Base-by-base conservation (phyloP, 1,284 basidiomycete genomes). In the Omphalotus olearius region DNA sequence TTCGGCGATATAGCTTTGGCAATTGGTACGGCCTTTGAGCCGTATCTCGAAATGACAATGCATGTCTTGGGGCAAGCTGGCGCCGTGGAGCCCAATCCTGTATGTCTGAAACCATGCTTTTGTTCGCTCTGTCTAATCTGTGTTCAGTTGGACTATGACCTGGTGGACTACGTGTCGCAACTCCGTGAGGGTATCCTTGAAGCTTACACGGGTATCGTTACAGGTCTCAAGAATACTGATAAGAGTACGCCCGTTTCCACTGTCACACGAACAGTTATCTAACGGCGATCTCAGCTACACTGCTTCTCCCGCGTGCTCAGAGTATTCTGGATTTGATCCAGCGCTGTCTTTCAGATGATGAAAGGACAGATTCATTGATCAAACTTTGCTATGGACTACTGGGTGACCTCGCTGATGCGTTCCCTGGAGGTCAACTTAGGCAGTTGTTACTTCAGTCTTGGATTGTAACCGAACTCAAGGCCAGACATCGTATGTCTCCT, bases 1-100 rank as follows among this genome's bases (percentile, higher is more conserved):
- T 99, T 99, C 64, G 97, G 97, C 35, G 96, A 99, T 66, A 90
- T 99, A 58, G 96, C 95, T 6, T 78, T 99, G 18, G 95, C 97
- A 1, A 88, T 98, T 57, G 93, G 93, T 1, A 72, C 82, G 7
- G 75, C 75, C 10, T 99, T 98, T 66, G 89, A 91, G 63, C 93
- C 93, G 1, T 99, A 90, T 69, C 76, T 98, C 45, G 83, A 86
- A 55, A 91, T 91, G 7, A 92, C 93, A 4, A 95, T 98, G 91
- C 80, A 75, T 44, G 95, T 99, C 23, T 74, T 99, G 47, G 80
- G 83, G 59, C 95, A 99, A 71, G 96, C 96, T 0, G 92, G 93
- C 18, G 75, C 83, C 39, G 82, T 96, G 53, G 80, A 90, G 58
- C 88, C 91, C 1, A 92, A 93, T 64, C 88, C 91, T 45, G 88